A percentile compares a stretch with the other conserved stretches of the same genome.
Conservation (phyloP, 1,284 basidiomycete species). For the Pyrrhoderma lamaoense region DNA sequence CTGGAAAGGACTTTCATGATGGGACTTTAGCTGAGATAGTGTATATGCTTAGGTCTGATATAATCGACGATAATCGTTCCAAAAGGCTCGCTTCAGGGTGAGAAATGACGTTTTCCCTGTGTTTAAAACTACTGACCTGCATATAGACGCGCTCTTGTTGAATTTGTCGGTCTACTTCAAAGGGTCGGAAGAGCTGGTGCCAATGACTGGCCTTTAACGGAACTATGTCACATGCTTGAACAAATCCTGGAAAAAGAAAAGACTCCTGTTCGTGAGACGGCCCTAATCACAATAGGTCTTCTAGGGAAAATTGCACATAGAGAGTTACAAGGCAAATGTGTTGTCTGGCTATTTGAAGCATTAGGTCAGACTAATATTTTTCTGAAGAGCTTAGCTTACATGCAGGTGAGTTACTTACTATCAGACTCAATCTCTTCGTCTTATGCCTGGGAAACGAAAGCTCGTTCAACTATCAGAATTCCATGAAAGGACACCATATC, state of each 20-base stretch:
- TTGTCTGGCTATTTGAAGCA: constrained; percentile 63
- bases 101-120: constrained; percentile 22
- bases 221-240: constrained; percentile 42
- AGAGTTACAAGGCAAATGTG: constrained; percentile 49
- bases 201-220: constrained; percentile 30
- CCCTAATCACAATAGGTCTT: constrained; percentile 49
- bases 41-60: constrained; percentile 37
- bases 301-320: constrained; percentile 52
- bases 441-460: constrained; percentile 32
- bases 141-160: constrained; percentile 39
- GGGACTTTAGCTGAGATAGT: constrained; percentile 33
- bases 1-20: constrained; percentile 28
- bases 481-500: constrained; percentile 61
- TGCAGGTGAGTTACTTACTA: constrained; percentile 46
- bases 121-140: constrained; percentile 3
- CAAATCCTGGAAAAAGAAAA: constrained; percentile 40
- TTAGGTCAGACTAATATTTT: constrained; percentile 62
- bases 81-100: constrained; percentile 65
- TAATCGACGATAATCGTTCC: constrained; percentile 48
- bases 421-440: neutral
- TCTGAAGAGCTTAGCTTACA: constrained; percentile 60
- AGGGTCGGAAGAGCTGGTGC: constrained; percentile 22
- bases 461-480: constrained; percentile 50
- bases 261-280: constrained; percentile 48
- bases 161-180: constrained; percentile 39